Base-by-base conservation (phyloP, 2,329 filamentous ascomycete genomes). In the Lecanoromycetidae sp. region DNA sequence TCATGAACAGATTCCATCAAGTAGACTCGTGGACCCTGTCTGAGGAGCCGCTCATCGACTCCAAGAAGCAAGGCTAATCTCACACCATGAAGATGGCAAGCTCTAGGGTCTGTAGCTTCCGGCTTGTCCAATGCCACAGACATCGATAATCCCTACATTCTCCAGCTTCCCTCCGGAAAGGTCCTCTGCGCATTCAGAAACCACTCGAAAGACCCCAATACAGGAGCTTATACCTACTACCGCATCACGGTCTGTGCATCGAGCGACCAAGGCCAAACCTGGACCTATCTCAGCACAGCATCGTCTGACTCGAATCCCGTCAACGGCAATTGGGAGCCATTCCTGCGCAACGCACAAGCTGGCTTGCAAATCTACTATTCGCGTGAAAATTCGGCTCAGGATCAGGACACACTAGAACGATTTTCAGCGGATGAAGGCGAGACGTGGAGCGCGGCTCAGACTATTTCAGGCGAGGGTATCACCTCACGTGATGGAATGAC, bases 281-380 rank as follows among this genome's bases (percentile, higher is more conserved):
- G 64, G 58, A 48, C 49, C 10, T 69, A 61, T 49, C 58, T 63
- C 2, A 56, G 48, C 22, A 56, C 54, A 1, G 55, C 60, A 5
- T 56, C 55, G 3, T 41, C 49, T 6, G 55, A 59, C 29, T 44
- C 55, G 0, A 54, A 50, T 13, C 39, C 43, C 3, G 53, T 51
- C 3, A 50, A 44, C 12, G 69, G 69, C 3, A 57, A 64, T 4
- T 72, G 68, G 68, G 69, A 72, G 49, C 70, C 69, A 0, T 70
- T 70, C 50, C 42, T 72, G 17, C 58, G 68, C 5, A 40, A 52
- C 63, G 2, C 52, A 1, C 63, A 69, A 44, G 65, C 19, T 4
- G 57, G 59, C 2, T 47, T 71, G 19, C 66, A 71, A 54, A 59
- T 66, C 38, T 71, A 66, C 54, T 72, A 71, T 52, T 68, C 65